Evolutionary conservation across 2,329 filamentous ascomycete genomes (phyloP).

Genomic region (Coniochaeta hoffmannii): DNA sequence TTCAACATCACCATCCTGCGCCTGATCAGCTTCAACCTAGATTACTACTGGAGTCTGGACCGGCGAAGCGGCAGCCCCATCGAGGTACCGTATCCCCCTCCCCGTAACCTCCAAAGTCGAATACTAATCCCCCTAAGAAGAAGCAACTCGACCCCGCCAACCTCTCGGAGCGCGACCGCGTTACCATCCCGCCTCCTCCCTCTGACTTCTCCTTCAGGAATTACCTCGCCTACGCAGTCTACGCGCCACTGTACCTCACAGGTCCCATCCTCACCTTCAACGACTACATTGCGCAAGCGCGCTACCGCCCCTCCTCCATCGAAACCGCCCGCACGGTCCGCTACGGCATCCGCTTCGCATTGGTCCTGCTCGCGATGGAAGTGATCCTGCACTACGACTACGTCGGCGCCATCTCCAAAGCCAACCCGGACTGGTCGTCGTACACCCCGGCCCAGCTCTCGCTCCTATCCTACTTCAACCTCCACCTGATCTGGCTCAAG

Average conservation of each 20-base stretch:
- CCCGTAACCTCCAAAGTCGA: background rate
- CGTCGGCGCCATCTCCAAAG: slow-evolving; percentile 83
- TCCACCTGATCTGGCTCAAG: slow-evolving; percentile 97
- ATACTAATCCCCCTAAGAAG: slow-evolving; percentile 77
- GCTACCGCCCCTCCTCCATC: slow-evolving; percentile 66
- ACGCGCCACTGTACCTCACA: slow-evolving; percentile 86
- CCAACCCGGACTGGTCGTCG: slow-evolving; percentile 67
- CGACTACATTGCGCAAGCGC: slow-evolving; percentile 85
- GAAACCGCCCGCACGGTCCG: slow-evolving; percentile 63
- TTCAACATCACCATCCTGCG: slow-evolving; percentile 94
- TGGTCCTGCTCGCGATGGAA: slow-evolving; percentile 84
- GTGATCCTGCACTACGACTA: slow-evolving; percentile 87
- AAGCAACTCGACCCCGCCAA: slow-evolving; percentile 85
- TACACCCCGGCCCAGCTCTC: slow-evolving; percentile 85
- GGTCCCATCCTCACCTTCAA: slow-evolving; percentile 97
- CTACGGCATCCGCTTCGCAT: slow-evolving; percentile 75
- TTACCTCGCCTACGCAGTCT: slow-evolving; percentile 83
- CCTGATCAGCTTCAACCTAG: slow-evolving; percentile 92
- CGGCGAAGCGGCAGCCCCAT: slow-evolving; percentile 56
- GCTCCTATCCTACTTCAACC: slow-evolving; percentile 90
- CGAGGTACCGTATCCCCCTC: slow-evolving; percentile 55
- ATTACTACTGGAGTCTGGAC: slow-evolving; percentile 88
- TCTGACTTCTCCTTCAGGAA: slow-evolving; percentile 74
- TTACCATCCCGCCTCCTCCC: slow-evolving; percentile 64
- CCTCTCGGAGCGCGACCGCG: slow-evolving; percentile 82